phyloP scores from a whole-genome alignment of 2,329 filamentous ascomycete species.

The Mycosphaerella arachidis region DNA sequence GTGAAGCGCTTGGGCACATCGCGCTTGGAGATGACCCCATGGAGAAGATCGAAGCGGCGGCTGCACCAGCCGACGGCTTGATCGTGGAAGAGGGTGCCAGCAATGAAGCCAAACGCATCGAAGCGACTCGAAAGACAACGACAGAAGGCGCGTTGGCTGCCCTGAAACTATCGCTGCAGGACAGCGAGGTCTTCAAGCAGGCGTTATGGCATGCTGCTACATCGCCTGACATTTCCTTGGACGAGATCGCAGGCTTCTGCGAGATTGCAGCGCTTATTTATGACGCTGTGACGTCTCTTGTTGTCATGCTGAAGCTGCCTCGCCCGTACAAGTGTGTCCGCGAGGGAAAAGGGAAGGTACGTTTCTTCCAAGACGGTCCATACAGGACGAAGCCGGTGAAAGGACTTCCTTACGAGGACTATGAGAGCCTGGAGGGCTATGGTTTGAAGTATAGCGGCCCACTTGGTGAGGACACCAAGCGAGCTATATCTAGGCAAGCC shows the following conservation, averaged over 20 bases:
- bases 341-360: slow-evolving; percentile 47
- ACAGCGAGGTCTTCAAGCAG: slow-evolving; percentile 47
- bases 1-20: slow-evolving; percentile 53
- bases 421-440: slow-evolving; percentile 25
- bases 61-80: slow-evolving; percentile 41
- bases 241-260: slow-evolving; percentile 53
- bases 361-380: slow-evolving; percentile 27
- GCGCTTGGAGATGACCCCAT: slow-evolving; percentile 51
- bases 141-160: slow-evolving; percentile 56
- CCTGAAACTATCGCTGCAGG: slow-evolving; percentile 50
- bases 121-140: slow-evolving; percentile 50
- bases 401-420: slow-evolving; percentile 28
- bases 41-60: slow-evolving; percentile 28
- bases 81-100: slow-evolving; percentile 55
- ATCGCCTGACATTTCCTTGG: slow-evolving; percentile 47
- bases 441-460: slow-evolving; percentile 31
- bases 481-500: slow-evolving; percentile 1
- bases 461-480: slow-evolving; percentile 14
- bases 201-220: slow-evolving; percentile 54
- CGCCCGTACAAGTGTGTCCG: slow-evolving; percentile 54
- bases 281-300: slow-evolving; percentile 46
- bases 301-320: slow-evolving; percentile 51
- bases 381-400: slow-evolving; percentile 27
- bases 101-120: slow-evolving; percentile 49
- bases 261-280: slow-evolving; percentile 57